Base-by-base conservation (phyloP, 2,329 filamentous ascomycete genomes). In the Akanthomyces muscarius region DNA sequence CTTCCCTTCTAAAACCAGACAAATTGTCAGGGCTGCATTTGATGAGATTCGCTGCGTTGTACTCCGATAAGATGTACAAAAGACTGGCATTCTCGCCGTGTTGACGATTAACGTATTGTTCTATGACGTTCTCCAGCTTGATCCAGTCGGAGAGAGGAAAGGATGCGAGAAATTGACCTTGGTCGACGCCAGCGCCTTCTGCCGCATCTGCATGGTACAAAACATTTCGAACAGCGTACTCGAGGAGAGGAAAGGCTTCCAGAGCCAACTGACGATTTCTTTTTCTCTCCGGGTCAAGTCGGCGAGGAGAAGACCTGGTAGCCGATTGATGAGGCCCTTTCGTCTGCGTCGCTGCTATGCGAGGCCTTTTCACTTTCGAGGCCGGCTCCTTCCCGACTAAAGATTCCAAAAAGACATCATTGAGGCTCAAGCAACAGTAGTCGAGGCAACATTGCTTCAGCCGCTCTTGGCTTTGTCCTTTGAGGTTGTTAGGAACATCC, bases 201-300 rank as follows among this genome's bases (percentile, higher is more conserved):
- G 68, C 69, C 3, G 14, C 52, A 33, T 69, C 47, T 0, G 69
- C 65, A 8, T 70, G 68, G 16, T 67, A 59, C 0, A 69, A 30
- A n/a, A 64, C 14, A 52, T 66, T 65, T 0, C 23, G 42, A 0
- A 62, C 50, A 10, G 68, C 65, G 25, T 69, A 69, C 14, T 51
- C 50, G 0, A 68, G 23, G 5, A 69, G 66, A 3, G 67, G 65
- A 33, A 67, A 68, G 0, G 38, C 36, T 1, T 2, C 2, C 7
- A 36, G 8, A 1, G 33, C 10, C 33, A 36, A 11, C 33, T 7
- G 5, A 2, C 28, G 28, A 30, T 1, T 4, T 30, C 28, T 30
- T 30, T 30, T 30, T 30, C 21, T 21, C 1, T 21, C 21, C 21
- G 1, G 21, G 21, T 21, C 1, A 1, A 21, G 21, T 21, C 21